Percentiles rank a stretch among this genome's conserved stretches.
Evolutionary conservation across 495 filamentous ascomycete genomes (phyloP).

Genomic region (Aspergillus nidulans): DNA sequence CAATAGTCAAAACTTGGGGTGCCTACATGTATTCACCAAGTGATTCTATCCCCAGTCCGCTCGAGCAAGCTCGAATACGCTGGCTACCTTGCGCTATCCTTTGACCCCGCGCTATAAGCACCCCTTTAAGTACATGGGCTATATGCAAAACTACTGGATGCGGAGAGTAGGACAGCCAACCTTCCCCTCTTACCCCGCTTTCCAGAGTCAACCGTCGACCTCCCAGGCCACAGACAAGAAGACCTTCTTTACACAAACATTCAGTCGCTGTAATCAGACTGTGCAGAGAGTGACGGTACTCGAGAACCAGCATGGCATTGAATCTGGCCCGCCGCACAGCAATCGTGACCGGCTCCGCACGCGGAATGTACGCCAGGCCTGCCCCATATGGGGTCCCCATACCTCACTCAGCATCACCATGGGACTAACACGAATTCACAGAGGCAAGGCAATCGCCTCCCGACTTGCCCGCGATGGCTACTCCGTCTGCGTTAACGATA

Average conservation of each 20-base stretch:
- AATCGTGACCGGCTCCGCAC: constrained; percentile 55
- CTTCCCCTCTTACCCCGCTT: neutral
- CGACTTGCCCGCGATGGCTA: constrained; percentile 58
- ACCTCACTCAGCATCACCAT: neutral
- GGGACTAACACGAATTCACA: constrained; percentile 11
- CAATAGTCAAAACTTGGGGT: no score
- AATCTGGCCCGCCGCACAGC: constrained; percentile 26
- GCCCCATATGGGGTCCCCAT: neutral
- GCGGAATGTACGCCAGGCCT: constrained; percentile 44
- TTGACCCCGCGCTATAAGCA: no score
- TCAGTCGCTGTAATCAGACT: no score
- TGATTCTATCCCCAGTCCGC: no score
- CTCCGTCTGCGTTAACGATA: constrained; percentile 56
- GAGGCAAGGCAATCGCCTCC: constrained; percentile 56
- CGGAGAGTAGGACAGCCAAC: neutral
- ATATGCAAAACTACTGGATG: no score
- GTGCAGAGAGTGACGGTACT: no score
- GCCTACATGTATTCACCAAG: no score
- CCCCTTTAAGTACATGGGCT: no score
- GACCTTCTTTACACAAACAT: no score
- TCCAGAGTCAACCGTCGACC: neutral
- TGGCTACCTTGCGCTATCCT: no score
- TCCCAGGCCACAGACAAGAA: neutral
- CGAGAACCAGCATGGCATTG: neutral
- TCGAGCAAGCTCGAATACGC: no score